Evolutionary conservation across 179 eudicot species (phyloP).

Genomic region (Gypsophila paniculata): DNA sequence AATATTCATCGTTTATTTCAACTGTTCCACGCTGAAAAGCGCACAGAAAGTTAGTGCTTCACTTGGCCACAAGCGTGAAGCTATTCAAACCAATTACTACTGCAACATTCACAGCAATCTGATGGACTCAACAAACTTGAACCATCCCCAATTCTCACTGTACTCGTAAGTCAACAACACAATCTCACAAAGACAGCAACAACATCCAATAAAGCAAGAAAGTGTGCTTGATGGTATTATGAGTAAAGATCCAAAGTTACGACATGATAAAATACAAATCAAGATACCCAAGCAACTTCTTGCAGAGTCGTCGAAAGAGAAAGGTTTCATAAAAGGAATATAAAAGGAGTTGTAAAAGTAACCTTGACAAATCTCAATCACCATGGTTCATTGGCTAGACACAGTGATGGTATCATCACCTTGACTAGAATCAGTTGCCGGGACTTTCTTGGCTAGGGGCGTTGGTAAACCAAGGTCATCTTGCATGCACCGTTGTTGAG

Average conservation of each 20-base stretch:
- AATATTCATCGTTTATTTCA: no score
- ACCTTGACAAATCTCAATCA: constrained; percentile 4
- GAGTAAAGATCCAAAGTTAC: constrained; percentile 6
- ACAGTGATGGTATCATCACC: constrained; percentile 39
- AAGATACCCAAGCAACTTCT: no score
- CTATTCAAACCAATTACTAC: no score
- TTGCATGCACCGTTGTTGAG: constrained; percentile 79
- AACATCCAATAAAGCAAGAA: no score
- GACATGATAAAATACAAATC: not conserved
- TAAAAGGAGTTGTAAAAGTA: not conserved
- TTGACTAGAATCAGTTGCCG: constrained; percentile 34
- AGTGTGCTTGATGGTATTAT: no score
- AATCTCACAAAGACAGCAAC: constrained; percentile 24
- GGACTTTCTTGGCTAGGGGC: constrained; percentile 51
- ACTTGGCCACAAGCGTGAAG: no score
- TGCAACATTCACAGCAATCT: no score
- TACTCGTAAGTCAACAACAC: not conserved
- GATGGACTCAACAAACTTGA: no score
- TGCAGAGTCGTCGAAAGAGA: not conserved
- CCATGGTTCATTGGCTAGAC: constrained; percentile 37
- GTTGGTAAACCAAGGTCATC: constrained; percentile 63
- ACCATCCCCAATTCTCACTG: not conserved
- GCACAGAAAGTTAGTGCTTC: no score
- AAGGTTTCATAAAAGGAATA: not conserved
- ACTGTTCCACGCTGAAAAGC: no score